Base-by-base conservation (phyloP, 345 rosid species). In the Ailanthus altissimus region DNA sequence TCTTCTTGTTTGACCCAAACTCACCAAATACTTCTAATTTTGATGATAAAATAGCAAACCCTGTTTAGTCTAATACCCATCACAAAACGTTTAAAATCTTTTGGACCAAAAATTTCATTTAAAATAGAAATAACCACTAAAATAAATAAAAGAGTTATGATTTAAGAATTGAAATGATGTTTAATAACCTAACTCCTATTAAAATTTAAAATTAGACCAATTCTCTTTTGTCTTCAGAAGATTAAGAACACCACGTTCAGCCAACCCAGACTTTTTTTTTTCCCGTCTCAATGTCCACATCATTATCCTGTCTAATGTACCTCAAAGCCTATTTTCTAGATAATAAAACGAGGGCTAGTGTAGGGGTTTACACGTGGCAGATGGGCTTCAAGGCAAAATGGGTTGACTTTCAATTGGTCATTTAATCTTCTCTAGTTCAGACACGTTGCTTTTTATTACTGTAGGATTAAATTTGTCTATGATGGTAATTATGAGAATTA, bases 331-430 rank as follows among this genome's bases (percentile, higher is more conserved):
- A 46, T 32, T 36, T 25, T 68, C 40, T 8, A 3, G 28, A 43
- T 10, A 43, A 32, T n/a, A 66, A 66, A 25, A 9, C 13, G 2
- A 1, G 47, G 36, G 46, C 21, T 20, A 16, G n/a, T 36, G 58
- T 26, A 57, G 85, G 85, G 18, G n/a, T 8, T 72, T 76, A 72
- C 85, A 82, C 75, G 75, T 79, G 82, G 82, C 82, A 62, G 20
- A 28, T 36, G 0, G 0, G 21, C 71, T 59, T 25, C 8, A 1
- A 0, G 12, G 25, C 45, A 38, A 66, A 18, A 36, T 10, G 56
- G 71, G n/a, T 76, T 47, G 26, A 15, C 43, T 45, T 68, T 4
- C 26, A 8, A 23, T 36, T 38, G 46, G 23, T 36, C 5, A n/a
- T 28, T n/a, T 74, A 1, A 51, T 9, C 38, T 9, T 32, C 58